Base-by-base conservation (phyloP, 1,284 basidiomycete species). In the Sparassis latifolia region DNA sequence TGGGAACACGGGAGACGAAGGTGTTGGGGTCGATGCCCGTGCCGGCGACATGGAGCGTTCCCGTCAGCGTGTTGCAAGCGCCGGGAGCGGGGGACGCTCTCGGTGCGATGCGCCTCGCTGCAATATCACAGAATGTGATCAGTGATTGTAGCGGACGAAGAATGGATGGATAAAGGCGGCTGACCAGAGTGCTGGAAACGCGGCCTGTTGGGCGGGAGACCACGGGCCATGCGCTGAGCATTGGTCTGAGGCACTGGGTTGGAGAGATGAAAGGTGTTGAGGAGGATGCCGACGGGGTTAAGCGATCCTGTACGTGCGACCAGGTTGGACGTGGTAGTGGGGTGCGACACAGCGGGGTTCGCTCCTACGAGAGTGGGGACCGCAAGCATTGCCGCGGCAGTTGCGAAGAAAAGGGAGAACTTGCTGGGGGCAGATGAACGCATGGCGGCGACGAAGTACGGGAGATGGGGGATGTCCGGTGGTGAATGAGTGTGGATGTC, bases 191-290 rank as follows among this genome's bases (percentile, higher is more conserved):
- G 32, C 45, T 55, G 49, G 43, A 52, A 44, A 32, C 48, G 48
- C 2, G 62, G 62, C 45, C 53, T 52, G 53, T 59, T 59, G 3
- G 55, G 61, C 12, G 61, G 52, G 41, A 64, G 53, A 7, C 62
- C 61, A 33, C 60, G 54, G 12, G 57, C 56, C 32, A 64, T 47
- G 32, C 61, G 55, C 44, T 62, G 50, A 7, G 56, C 62, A 51
- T 64, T 64, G 12, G 61, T 60, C 49, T 58, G 43, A 2, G 52
- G 45, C 20, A 41, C 35, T 20, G 29, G 20, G 20, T 20, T 20
- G 20, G 20, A 20, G 20, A 20, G 20, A 20, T 20, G 20, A 20
- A 20, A 20, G 20, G 20, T 20, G 20, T 20, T 20, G 20, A 20
- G 20, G 20, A 20, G 20, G 20, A 20, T 20, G 20, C 20, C 20